Evolutionary conservation across 805 yeast species (phyloP).

Genomic region (Yamadazyma ubonensis): DNA sequence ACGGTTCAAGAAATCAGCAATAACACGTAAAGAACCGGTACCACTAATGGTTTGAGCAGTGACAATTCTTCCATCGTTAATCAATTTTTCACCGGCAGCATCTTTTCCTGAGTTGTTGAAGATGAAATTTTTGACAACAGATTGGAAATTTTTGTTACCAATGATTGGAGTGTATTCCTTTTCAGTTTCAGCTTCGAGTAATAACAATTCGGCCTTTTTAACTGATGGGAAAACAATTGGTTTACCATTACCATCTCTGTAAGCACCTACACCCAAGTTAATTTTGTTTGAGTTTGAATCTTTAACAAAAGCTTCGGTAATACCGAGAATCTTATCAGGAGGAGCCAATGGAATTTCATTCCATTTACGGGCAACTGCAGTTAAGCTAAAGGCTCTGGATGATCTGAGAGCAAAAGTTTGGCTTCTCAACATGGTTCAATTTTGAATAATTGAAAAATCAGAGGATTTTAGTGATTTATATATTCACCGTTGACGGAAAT

Average conservation of each 20-base stretch:
- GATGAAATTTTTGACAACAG: conserved; percentile 65
- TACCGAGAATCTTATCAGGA: conserved; percentile 83
- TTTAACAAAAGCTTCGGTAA: conserved; percentile 68
- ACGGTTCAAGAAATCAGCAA: conserved; percentile 70
- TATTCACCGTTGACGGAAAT: conserved; percentile 9
- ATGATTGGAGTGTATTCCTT: conserved; percentile 87
- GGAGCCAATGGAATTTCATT: conserved; percentile 54
- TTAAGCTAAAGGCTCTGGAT: conserved; percentile 15
- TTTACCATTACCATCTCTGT: conserved; percentile 81
- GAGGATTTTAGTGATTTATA: conserved; percentile 3
- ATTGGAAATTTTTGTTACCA: conserved; percentile 70
- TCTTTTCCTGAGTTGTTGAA: conserved; percentile 60
- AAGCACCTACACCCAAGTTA: conserved; percentile 86
- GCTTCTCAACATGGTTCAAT: conserved; percentile 8
- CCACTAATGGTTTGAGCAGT: conserved; percentile 91
- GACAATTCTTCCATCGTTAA: conserved; percentile 64
- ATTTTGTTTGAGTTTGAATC: conserved; percentile 61
- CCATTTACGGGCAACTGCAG: conserved; percentile 19
- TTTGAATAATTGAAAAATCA: not conserved
- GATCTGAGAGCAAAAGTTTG: conserved; percentile 3
- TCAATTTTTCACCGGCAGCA: conserved; percentile 51
- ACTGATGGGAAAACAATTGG: conserved; percentile 88
- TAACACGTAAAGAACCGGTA: conserved; percentile 88
- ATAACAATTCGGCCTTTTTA: conserved; percentile 56
- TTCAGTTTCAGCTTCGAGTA: conserved; percentile 52